These are phyloP conservation scores for Pugionium dolabratum DNA, from an alignment of 345 rosid genomes.

Conservation along the genomic window DNA sequence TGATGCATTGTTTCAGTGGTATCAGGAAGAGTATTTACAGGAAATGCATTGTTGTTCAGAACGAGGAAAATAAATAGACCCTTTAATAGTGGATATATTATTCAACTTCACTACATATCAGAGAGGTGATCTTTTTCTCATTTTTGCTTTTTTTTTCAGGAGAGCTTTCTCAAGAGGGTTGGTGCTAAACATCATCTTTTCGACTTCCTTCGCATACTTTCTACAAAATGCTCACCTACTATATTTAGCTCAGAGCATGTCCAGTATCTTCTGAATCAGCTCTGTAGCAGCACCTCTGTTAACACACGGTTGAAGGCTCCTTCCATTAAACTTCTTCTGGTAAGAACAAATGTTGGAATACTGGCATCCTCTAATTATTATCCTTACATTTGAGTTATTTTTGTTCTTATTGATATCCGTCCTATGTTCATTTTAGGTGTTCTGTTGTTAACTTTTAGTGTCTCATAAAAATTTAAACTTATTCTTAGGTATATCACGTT, in stretches of 20 bases:
- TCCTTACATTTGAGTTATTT: slow-evolving; percentile 8
- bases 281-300: slow-evolving; percentile 44
- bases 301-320: slow-evolving; percentile 49
- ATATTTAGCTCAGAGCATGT: slow-evolving; percentile 76
- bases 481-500: too few species aligned
- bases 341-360: slow-evolving; percentile 44
- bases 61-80: slow-evolving; percentile 20
- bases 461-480: background rate
- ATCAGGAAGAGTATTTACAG: too few species aligned
- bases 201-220: slow-evolving; percentile 64
- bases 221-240: slow-evolving; percentile 67
- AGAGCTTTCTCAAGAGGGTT: slow-evolving; percentile 60
- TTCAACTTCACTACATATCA: slow-evolving; percentile 24
- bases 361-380: slow-evolving; percentile 21
- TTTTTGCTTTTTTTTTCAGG: slow-evolving; percentile 51
- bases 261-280: slow-evolving; percentile 53
- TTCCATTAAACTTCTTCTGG: slow-evolving; percentile 71
- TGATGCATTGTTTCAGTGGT: slow-evolving; percentile 19
- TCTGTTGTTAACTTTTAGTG: background rate
- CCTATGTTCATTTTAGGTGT: slow-evolving; percentile 7
- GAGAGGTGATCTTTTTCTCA: slow-evolving; percentile 19
- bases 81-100: slow-evolving; percentile 16
- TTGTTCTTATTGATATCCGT: slow-evolving; percentile 12
- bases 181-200: slow-evolving; percentile 68
- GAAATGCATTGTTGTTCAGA: too few species aligned